phyloP scores from a whole-genome alignment of 805 yeast genomes.

The Ogataea dorogensis region DNA sequence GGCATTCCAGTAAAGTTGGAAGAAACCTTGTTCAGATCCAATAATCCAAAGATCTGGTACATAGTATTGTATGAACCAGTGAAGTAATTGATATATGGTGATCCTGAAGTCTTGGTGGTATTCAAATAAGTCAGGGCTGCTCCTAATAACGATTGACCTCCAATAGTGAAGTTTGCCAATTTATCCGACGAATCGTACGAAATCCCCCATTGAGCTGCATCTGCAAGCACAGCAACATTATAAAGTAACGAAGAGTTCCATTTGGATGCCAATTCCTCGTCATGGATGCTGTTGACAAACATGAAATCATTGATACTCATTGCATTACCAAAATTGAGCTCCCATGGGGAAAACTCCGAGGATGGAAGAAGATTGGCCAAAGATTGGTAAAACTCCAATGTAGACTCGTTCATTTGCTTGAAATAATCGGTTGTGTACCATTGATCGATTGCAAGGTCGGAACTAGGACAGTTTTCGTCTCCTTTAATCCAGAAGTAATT shows the following conservation, averaged over 20 bases:
- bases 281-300: constrained; percentile 41
- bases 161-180: constrained; percentile 36
- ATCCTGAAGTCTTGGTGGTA: constrained; percentile 34
- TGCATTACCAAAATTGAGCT: constrained; percentile 40
- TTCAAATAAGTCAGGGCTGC: constrained; percentile 36
- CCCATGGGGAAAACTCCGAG: constrained; percentile 27
- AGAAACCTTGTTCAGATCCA: constrained; percentile 35
- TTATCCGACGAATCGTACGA: constrained; percentile 33
- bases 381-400: constrained; percentile 39
- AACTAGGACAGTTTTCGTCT: constrained; percentile 41
- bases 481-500: constrained; percentile 43
- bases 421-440: constrained; percentile 34
- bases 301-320: constrained; percentile 42
- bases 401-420: constrained; percentile 34
- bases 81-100: constrained; percentile 41
- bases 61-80: constrained; percentile 47
- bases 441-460: constrained; percentile 33
- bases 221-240: constrained; percentile 38
- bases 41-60: constrained; percentile 39
- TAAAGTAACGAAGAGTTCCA: constrained; percentile 34
- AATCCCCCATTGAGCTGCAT: constrained; percentile 39
- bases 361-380: constrained; percentile 31
- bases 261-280: constrained; percentile 35
- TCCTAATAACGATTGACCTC: constrained; percentile 42
- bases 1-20: constrained; percentile 47